Evolutionary conservation across 1,284 basidiomycete genomes (phyloP).

Genomic region (Ustilago tritici): DNA sequence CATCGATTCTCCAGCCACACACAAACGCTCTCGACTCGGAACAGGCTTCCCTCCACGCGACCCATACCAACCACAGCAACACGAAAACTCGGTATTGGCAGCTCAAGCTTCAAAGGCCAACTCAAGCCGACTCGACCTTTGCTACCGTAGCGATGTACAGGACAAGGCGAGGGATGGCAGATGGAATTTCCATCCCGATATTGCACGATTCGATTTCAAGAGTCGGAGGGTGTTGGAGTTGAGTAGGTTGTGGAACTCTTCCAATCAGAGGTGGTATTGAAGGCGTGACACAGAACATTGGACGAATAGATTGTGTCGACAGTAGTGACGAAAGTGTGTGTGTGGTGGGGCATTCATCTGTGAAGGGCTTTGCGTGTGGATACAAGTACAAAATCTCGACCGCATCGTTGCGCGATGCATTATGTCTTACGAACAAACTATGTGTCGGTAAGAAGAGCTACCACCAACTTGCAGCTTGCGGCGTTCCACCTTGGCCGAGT

Average conservation of each 20-base stretch:
- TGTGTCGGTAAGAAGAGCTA: not conserved
- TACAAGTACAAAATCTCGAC: constrained; percentile 2
- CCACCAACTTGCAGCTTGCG: constrained; percentile 48
- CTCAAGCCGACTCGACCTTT: constrained; percentile 15
- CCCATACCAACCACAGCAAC: not conserved
- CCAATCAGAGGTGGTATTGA: not conserved
- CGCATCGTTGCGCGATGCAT: too few species aligned
- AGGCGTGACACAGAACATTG: not conserved
- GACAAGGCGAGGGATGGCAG: not conserved
- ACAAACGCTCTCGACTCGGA: constrained; percentile 7
- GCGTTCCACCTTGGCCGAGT: constrained; percentile 35
- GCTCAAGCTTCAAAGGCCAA: not conserved
- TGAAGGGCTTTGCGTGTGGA: not conserved
- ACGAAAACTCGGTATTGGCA: not conserved
- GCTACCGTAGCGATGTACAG: constrained; percentile 15
- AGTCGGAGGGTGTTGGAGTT: constrained; percentile 18
- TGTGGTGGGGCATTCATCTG: not conserved
- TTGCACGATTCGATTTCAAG: constrained; percentile 29
- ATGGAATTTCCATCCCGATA: constrained; percentile 25
- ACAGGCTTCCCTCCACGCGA: constrained; percentile 10
- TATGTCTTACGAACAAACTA: too few species aligned
- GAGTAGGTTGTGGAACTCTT: not conserved
- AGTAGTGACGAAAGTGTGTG: not conserved
- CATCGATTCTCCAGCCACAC: not conserved
- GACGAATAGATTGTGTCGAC: not conserved